Percentiles rank a stretch among this genome's conserved stretches.
Evolutionary conservation across 805 yeast species (phyloP).

Genomic region (Saccharomycopsis sp.): DNA sequence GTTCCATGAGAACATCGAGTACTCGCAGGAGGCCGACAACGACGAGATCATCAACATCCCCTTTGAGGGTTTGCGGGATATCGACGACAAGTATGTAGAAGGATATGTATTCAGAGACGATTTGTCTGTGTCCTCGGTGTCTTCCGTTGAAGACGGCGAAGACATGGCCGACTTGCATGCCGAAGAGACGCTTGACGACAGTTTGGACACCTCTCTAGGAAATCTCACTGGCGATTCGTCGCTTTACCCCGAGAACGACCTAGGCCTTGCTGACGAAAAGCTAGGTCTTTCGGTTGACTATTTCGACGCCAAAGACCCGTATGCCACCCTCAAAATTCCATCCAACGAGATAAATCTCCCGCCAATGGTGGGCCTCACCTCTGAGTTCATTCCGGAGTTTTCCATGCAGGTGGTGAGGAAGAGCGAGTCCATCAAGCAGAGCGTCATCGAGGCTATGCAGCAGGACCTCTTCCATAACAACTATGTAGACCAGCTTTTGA

Average conservation of each 20-base stretch:
- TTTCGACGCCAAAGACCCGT: not conserved
- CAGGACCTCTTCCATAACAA: constrained; percentile 20
- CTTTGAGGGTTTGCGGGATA: not conserved
- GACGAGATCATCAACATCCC: not conserved
- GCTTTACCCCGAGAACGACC: not conserved
- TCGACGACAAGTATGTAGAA: not conserved
- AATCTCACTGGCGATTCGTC: not conserved
- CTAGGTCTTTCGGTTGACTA: not conserved
- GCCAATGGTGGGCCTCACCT: constrained; percentile 18
- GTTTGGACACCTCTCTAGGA: not conserved
- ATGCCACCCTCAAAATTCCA: constrained; percentile 10
- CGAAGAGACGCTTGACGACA: constrained; percentile 1
- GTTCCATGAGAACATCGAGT: not conserved
- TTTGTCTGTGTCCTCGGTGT: not conserved
- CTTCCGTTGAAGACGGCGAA: not conserved
- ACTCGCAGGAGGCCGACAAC: not conserved
- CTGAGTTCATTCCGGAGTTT: constrained; percentile 21
- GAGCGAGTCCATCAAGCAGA: constrained; percentile 9
- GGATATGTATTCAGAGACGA: not conserved
- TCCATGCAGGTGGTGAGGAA: constrained; percentile 16
- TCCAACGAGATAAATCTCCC: constrained; percentile 14
- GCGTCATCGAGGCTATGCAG: constrained; percentile 15
- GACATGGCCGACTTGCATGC: not conserved
- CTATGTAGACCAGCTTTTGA: constrained; percentile 11
- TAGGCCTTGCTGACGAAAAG: not conserved